Conservation (phyloP, 129 eudicot species). For the Cynara cardunculus region DNA sequence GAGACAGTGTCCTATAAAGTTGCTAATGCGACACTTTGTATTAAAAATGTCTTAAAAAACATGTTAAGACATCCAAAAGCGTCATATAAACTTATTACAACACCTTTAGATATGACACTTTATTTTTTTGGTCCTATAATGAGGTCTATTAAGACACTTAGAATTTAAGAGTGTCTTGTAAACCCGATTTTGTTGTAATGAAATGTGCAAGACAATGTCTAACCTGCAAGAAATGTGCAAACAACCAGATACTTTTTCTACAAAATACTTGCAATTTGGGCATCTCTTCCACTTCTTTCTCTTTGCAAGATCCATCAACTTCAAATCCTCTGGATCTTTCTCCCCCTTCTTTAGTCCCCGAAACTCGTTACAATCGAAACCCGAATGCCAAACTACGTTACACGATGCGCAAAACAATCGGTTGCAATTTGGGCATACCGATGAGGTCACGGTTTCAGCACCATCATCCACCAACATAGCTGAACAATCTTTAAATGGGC, state of each 20-base stretch:
- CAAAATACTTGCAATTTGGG: not conserved
- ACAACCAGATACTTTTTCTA: conserved; percentile 9
- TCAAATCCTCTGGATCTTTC: not conserved
- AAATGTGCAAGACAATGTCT: no score
- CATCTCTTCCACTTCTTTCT: conserved; percentile 22
- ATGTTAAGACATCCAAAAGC: no score
- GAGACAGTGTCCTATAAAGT: no score
- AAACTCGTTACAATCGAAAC: conserved; percentile 20
- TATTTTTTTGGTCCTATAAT: no score
- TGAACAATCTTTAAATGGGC: conserved; percentile 31
- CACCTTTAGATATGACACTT: no score
- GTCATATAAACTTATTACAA: no score
- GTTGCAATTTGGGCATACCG: conserved; percentile 32
- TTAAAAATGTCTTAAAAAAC: no score
- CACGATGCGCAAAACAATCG: conserved; percentile 25
- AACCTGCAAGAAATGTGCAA: conserved; percentile 16
- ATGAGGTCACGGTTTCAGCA: not conserved
- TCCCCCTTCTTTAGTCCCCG: not conserved
- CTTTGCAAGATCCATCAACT: conserved; percentile 22
- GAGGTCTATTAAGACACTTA: no score
- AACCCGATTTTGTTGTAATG: no score
- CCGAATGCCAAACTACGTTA: conserved; percentile 24
- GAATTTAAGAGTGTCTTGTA: no score
- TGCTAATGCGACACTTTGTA: no score
- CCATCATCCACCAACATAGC: conserved; percentile 29